Base-by-base conservation (phyloP, 1,284 basidiomycete species). In the Boletus sp. region DNA sequence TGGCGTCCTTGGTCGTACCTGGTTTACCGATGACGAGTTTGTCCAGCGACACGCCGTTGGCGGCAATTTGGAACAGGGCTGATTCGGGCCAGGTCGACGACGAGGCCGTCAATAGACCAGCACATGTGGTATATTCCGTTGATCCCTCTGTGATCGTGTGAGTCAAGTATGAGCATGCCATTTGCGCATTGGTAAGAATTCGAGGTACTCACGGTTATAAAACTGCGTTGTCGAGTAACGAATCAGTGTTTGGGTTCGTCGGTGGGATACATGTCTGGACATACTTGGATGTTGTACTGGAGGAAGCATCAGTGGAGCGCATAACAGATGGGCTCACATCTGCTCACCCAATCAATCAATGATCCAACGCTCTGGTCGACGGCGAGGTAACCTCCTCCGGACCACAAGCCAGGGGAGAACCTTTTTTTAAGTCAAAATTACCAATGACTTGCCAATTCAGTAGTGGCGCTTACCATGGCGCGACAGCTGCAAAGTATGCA, bases 1-100 rank as follows among this genome's bases (percentile, higher is more conserved):
- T 87, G 63, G 87, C 86, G 63, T 87, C 86, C 19, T 75, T 67
- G 1, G 76, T 47, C 4, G 73, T 78, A 0, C 77, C 86, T 4
- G 87, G 88, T 72, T 90, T 90, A 1, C 88, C 88, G 57, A 90
- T 86, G 56, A 84, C 79, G 53, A 84, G 68, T 69, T 85, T 85
- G 70, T 80, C 64, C 17, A 85, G 73, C 2, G 79, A 66, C 11
- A 88, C 79, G 14, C 86, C 86, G 53, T 76, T 82, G 11, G 79
- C 79, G 5, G 82, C 77, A 67, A 90, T 89, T 73, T 90, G 81
- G 77, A 90, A 89, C 8, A 90, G 58, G 0, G 80, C 71, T 0
- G 80, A 75, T 57, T 79, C 51, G 19, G 73, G 82, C 77, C 77
- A 84, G 6, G 69, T 49, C 48, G 75, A 73, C 21, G 77, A 76